Percentiles rank a stretch among this genome's conserved stretches.
Evolutionary conservation across 495 filamentous ascomycete genomes (phyloP).

Genomic region (Astrothelium macrocarpum): DNA sequence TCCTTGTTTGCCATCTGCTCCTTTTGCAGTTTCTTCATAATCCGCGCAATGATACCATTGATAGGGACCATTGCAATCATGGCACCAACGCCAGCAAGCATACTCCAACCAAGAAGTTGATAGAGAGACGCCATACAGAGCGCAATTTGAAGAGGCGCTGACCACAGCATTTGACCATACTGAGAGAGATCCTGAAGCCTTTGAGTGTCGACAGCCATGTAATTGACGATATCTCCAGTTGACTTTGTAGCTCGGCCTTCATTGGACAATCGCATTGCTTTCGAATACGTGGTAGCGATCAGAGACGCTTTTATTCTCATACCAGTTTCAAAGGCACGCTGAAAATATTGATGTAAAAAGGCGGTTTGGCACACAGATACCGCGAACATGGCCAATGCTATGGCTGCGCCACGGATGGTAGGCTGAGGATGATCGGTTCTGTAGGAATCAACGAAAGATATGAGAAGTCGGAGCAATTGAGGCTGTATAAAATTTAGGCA

Average conservation of each 20-base stretch:
- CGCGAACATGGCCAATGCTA: conserved; percentile 85
- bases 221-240: conserved; percentile 97
- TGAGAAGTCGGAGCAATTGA: conserved; percentile 77
- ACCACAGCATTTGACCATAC: conserved; percentile 90
- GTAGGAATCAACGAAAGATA: conserved; percentile 81
- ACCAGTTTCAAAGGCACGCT: conserved; percentile 84
- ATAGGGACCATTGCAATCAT: conserved; percentile 98
- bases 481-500: conserved; percentile 79
- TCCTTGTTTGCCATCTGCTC: conserved; percentile 99
- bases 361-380: conserved; percentile 77
- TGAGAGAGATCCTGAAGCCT: conserved; percentile 90
- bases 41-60: conserved; percentile 82
- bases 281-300: conserved; percentile 84
- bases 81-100: conserved; percentile 91
- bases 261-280: conserved; percentile 80
- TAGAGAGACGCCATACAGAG: conserved; percentile 95
- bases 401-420: conserved; percentile 70
- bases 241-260: conserved; percentile 86
- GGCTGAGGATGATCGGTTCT: conserved; percentile 53
- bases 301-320: conserved; percentile 91
- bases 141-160: conserved; percentile 90
- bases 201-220: conserved; percentile 97
- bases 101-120: conserved; percentile 81
- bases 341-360: conserved; percentile 89
- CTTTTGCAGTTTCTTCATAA: conserved; percentile 94